Base-by-base conservation (phyloP, 2,329 filamentous ascomycete species). In the Neonectria ditissima region DNA sequence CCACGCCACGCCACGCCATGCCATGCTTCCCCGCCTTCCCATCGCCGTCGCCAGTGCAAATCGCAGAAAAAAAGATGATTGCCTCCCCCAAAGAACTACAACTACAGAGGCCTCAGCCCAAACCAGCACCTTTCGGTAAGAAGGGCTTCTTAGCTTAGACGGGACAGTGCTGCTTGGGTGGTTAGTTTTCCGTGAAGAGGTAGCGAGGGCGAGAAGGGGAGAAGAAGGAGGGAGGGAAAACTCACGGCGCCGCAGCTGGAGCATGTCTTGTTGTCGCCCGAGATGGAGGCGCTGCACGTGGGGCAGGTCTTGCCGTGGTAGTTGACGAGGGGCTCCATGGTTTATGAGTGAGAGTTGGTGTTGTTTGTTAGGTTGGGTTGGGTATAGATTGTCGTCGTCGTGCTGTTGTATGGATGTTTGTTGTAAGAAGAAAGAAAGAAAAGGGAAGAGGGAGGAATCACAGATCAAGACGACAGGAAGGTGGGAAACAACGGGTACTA, bases 161-260 rank as follows among this genome's bases (percentile, higher is more conserved):
- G 60, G 71, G 71, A 71, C 71, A 73, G 66, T 72, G 66, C 71
- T 73, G 18, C 20, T n/a, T n/a, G 22, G 4, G 18, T 32, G 30
- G 57, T 63, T 53, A 70, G 65, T 13, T 9, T 9, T 32, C 9
- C 3, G 30, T 32, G 30, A 14, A 34, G 32, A 14, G 11, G 11
- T 7, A 34, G 4, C 9, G 37, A 37, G 26, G 32, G 32, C 32
- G 13, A 37, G 39, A 48, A 24, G 43, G 10, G 26, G 45, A 51
- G 22, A 48, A 44, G 16, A 4, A 32, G 5, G 7, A 41, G 28
- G 10, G 16, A 30, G 14, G 22, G n/a, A n/a, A 34, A 34, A 81
- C 86, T 73, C 81, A 89, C 86, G 73, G 86, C 85, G 59, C 86
- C 86, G 79, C 86, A 89, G 62, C 81, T 79, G 62, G 73, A 71